phyloP scores from a whole-genome alignment of 352 stramenopile genomes.

The Globisporangium canariense region DNA sequence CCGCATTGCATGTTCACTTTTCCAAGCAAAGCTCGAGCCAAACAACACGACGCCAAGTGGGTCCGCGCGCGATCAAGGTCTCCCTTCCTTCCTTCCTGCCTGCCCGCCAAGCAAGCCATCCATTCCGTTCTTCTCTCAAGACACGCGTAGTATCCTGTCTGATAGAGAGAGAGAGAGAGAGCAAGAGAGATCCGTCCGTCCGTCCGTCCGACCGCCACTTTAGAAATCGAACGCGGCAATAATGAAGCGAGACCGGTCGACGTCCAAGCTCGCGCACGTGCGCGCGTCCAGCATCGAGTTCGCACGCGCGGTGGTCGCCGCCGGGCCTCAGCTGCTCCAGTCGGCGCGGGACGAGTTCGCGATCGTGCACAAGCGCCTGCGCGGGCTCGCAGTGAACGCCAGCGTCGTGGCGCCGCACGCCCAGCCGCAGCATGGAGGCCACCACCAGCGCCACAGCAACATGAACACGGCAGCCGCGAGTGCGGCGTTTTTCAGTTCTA shows the following conservation, averaged over 20 bases:
- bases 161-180: neutral
- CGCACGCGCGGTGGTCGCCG: constrained; percentile 7
- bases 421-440: constrained; percentile 10
- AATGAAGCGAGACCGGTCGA: constrained; percentile 51
- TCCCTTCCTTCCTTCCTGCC: neutral
- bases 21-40: neutral
- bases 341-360: constrained; percentile 24
- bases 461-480: constrained; percentile 13
- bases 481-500: neutral
- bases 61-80: neutral
- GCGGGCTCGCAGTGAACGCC: constrained; percentile 21
- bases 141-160: neutral
- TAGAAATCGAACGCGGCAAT: neutral
- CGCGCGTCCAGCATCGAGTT: constrained; percentile 20
- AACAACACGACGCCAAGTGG: neutral
- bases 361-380: constrained; percentile 44
- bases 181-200: no score
- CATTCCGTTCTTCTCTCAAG: neutral
- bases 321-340: constrained; percentile 12
- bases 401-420: constrained; percentile 1
- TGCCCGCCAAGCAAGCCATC: neutral
- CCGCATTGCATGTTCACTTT: neutral
- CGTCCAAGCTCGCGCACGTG: constrained; percentile 24
- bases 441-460: constrained; percentile 5
- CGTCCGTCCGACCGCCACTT: no score